Conservation (phyloP, 306 rosid genomes). For the Cucumis sativus region DNA sequence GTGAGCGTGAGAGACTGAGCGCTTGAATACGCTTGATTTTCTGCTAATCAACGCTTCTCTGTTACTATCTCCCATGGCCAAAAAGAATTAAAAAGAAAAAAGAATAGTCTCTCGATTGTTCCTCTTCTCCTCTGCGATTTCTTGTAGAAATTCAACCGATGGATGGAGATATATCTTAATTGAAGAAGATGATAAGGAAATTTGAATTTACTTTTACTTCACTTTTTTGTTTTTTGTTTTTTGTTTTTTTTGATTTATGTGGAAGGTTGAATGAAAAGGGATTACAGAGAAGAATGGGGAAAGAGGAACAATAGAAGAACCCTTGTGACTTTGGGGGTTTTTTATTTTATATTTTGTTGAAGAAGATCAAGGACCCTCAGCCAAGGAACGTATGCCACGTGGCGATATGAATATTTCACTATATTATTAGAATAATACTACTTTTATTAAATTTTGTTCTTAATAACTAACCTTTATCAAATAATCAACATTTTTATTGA, state of each 20-base stretch:
- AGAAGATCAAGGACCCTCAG: background rate
- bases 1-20: constrained; percentile 34
- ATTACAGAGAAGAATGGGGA: background rate
- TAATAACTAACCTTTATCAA: background rate
- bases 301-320: background rate
- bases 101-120: background rate
- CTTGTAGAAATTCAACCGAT: background rate
- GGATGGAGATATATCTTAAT: background rate
- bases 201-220: background rate
- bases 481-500: background rate
- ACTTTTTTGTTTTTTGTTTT: background rate
- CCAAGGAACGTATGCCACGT: background rate
- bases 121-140: background rate
- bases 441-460: background rate
- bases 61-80: constrained; percentile 12
- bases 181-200: background rate
- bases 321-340: background rate
- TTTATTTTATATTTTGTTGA: background rate
- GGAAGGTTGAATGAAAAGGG: background rate
- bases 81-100: too few species aligned
- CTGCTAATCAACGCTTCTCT: constrained; percentile 18
- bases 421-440: background rate
- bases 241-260: background rate
- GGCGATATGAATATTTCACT: background rate
- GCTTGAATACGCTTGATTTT: constrained; percentile 16